phyloP scores from a whole-genome alignment of 768 basidiomycete genomes.

The Suillus weaverae region DNA sequence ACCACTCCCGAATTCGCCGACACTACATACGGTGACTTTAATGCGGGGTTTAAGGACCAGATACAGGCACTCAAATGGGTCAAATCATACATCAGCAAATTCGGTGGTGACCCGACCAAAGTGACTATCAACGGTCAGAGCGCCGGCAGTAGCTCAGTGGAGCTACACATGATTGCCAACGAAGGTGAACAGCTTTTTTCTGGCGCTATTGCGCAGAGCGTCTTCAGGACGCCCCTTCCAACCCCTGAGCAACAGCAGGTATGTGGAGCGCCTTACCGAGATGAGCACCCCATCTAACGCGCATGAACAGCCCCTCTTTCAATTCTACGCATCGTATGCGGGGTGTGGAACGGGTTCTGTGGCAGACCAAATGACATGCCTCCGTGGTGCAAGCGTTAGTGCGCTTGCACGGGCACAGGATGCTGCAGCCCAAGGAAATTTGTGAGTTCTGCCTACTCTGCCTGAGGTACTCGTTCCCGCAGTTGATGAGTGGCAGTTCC shows the following conservation, averaged over 20 bases:
- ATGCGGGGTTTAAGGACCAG: conserved; percentile 60
- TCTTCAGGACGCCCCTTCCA: conserved; percentile 53
- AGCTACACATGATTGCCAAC: conserved; percentile 56
- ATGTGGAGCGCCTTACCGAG: conserved; percentile 10
- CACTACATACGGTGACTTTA: conserved; percentile 44
- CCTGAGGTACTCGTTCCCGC: conserved; percentile 3
- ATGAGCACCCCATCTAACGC: not conserved
- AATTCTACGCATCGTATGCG: conserved; percentile 49
- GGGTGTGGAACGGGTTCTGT: conserved; percentile 47
- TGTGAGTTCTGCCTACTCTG: conserved; percentile 35
- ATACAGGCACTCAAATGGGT: conserved; percentile 41
- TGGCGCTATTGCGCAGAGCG: conserved; percentile 63
- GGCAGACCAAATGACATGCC: conserved; percentile 41
- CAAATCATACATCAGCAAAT: conserved; percentile 36
- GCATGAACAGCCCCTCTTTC: conserved; percentile 47
- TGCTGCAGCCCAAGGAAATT: conserved; percentile 36
- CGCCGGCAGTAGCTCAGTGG: conserved; percentile 55
- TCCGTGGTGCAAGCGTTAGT: conserved; percentile 52
- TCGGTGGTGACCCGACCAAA: conserved; percentile 39
- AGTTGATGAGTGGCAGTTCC: conserved; percentile 25
- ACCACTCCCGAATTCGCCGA: conserved; percentile 48
- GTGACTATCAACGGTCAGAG: conserved; percentile 62
- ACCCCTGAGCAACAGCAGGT: conserved; percentile 55
- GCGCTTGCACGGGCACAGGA: conserved; percentile 59
- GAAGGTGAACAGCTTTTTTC: conserved; percentile 44